A percentile compares a stretch with the other conserved stretches of the same genome.
phyloP scores from a whole-genome alignment of 2,329 filamentous ascomycete species.

The Pseudogymnoascus sp. region DNA sequence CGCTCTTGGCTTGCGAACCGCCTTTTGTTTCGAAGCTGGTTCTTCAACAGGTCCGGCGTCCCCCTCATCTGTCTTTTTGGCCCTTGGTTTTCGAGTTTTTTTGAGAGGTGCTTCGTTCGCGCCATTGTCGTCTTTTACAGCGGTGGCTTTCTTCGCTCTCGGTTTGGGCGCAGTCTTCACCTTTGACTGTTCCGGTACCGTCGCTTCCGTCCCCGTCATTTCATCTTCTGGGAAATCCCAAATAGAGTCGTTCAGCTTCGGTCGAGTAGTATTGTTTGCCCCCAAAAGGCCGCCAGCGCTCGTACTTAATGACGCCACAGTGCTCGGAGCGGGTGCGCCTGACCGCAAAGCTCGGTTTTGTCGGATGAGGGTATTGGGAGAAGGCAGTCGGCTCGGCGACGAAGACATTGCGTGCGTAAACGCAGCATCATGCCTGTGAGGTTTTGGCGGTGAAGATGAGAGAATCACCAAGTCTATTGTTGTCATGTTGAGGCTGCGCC shows the following conservation, averaged over 20 bases:
- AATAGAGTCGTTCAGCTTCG: conserved; percentile 2
- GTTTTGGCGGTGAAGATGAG: conserved; percentile 33
- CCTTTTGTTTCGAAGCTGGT: conserved; percentile 16
- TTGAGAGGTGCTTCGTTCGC: conserved; percentile 12
- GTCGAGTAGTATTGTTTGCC: not conserved
- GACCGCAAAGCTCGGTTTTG: not conserved
- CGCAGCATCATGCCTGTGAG: not conserved
- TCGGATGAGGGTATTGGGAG: not conserved
- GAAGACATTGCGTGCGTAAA: conserved; percentile 19
- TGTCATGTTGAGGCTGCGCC: conserved; percentile 29
- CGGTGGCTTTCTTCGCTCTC: conserved; percentile 16
- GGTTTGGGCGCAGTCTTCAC: conserved; percentile 21
- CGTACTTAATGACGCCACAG: conserved; percentile 34
- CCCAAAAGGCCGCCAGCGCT: conserved; percentile 33
- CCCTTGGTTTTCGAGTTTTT: conserved; percentile 14
- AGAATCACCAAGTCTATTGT: conserved; percentile 32
- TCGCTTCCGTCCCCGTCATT: not conserved
- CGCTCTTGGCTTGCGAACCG: conserved; percentile 19
- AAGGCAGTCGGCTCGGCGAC: conserved; percentile 39
- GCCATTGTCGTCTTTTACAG: not conserved
- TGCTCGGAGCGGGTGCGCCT: conserved; percentile 30
- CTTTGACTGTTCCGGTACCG: conserved; percentile 21
- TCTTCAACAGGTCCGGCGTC: not conserved
- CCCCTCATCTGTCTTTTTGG: conserved; percentile 20
- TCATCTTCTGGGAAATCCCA: conserved; percentile 15